These are phyloP conservation scores for Pyrenula aspistea DNA, from an alignment of 495 filamentous ascomycete species.

Conservation along the genomic window DNA sequence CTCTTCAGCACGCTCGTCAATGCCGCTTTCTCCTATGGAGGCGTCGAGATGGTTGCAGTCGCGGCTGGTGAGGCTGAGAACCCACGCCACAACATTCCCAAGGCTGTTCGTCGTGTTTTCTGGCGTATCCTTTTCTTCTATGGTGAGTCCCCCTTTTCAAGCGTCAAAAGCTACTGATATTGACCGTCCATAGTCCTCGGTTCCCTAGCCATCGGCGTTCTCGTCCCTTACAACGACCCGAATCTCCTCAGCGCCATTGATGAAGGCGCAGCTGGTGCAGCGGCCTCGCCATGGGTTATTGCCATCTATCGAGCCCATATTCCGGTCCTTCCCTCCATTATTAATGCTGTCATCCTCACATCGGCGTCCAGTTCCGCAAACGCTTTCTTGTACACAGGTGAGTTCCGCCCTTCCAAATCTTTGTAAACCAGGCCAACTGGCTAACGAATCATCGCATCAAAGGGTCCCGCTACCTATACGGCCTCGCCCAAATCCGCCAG, in stretches of 20 bases:
- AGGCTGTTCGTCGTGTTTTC: conserved; percentile 69
- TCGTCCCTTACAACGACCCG: conserved; percentile 38
- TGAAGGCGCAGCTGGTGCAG: conserved; percentile 39
- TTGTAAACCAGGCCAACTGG: no score
- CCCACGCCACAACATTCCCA: conserved; percentile 64
- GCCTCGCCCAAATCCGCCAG: conserved; percentile 50
- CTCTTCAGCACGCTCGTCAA: conserved; percentile 27
- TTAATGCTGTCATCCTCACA: conserved; percentile 65
- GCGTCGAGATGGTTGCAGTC: conserved; percentile 60
- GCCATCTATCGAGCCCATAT: conserved; percentile 53
- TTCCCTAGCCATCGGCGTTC: conserved; percentile 44
- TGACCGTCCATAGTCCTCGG: no score
- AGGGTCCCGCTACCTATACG: conserved; percentile 69
- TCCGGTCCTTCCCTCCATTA: conserved; percentile 51
- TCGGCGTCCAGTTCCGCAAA: conserved; percentile 62
- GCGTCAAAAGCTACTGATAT: no score
- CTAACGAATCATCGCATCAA: no score
- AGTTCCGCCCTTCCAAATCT: no score
- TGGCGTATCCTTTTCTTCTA: conserved; percentile 86
- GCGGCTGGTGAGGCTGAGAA: conserved; percentile 72
- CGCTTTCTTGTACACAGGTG: conserved; percentile 69
- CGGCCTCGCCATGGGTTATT: conserved; percentile 55
- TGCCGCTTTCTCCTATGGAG: conserved; percentile 33
- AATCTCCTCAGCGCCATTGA: conserved; percentile 37
- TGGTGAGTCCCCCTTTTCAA: no score